Evolutionary conservation across 1,284 basidiomycete genomes (phyloP).

Genomic region (Leccinum solheimii): DNA sequence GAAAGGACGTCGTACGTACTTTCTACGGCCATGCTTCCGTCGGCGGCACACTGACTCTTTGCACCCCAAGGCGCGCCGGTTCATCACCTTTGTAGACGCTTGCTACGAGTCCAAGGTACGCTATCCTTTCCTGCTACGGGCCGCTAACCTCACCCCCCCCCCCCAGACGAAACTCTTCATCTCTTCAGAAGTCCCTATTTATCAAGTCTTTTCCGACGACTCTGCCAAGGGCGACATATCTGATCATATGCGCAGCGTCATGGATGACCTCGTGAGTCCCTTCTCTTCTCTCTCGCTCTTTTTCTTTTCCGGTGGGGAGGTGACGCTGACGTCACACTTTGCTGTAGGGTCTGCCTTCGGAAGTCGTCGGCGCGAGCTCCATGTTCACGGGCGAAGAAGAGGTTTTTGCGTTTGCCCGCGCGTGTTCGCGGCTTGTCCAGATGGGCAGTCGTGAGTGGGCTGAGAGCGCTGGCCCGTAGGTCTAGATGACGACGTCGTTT

Average conservation of each 20-base stretch:
- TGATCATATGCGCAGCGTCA: slow-evolving; percentile 83
- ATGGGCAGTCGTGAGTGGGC: slow-evolving; percentile 91
- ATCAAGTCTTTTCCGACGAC: slow-evolving; percentile 83
- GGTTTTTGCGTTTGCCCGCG: slow-evolving; percentile 91
- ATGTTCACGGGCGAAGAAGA: slow-evolving; percentile 95
- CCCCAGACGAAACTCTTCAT: slow-evolving; percentile 82
- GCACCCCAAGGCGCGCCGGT: slow-evolving; percentile 72
- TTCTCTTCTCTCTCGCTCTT: neutral
- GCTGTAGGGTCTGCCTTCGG: slow-evolving; percentile 71
- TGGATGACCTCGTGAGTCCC: slow-evolving; percentile 80
- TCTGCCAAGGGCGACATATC: slow-evolving; percentile 49
- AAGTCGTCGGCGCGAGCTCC: slow-evolving; percentile 75
- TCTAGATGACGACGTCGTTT: neutral
- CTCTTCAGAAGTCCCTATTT: slow-evolving; percentile 88
- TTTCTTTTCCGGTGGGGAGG: neutral
- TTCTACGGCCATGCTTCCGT: neutral
- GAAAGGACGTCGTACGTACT: slow-evolving; percentile 77
- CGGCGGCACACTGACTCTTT: neutral
- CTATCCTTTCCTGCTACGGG: neutral
- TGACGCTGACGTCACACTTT: neutral
- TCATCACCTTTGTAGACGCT: slow-evolving; percentile 97
- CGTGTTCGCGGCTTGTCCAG: slow-evolving; percentile 86
- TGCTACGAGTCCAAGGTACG: slow-evolving; percentile 87
- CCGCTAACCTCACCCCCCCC: neutral
- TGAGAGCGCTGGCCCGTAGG: slow-evolving; percentile 52